Base-by-base conservation (phyloP, 1,284 basidiomycete species). In the Puccinia brachypodii region DNA sequence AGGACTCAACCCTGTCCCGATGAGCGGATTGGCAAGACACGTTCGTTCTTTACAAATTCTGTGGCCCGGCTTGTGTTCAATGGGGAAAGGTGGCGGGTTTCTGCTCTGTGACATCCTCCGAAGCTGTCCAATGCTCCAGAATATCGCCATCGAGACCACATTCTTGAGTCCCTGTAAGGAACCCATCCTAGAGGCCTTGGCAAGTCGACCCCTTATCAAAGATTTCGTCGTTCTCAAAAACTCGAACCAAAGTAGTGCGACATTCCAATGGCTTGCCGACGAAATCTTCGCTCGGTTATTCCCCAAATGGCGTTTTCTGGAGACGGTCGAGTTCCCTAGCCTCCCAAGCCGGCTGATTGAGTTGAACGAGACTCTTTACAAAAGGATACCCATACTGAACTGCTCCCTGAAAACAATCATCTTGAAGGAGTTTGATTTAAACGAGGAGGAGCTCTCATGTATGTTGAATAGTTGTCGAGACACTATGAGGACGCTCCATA, bases 101-200 rank as follows among this genome's bases (percentile, higher is more conserved):
- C 11, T 50, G 16, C 16, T 50, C 28, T 47, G 22, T 42, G 22
- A 73, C 19, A 44, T 73, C 14, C 3, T 73, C 16, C 31, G 25
- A 7, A 44, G 31, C 42, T 73, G 69, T 25, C 69, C 42, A 19
- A 7, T 28, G 19, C 69, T 73, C 42, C 31, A 73, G 50, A 73
- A 56, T 6, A 73, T 73, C 13, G 25, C 69, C 4, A 50, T 73
- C 25, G 16, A 11, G 8, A 73, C 40, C 22, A 6, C 31, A 16
- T n/a, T 73, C 13, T 73, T 73, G 42, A 14, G 7, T 31, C 40
- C n/a, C n/a, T 73, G 69, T 31, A 73, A 73, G 22, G 69, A 73
- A 50, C 69, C 69, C 14, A 40, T 73, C 9, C 31, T 73, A 6
- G 36, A 73, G 8, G 50, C 72, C 28, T 28, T 74, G 2, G 72